Evolutionary conservation across 2,329 filamentous ascomycete species (phyloP).

Genomic region (Zasmidium citrigriseum): DNA sequence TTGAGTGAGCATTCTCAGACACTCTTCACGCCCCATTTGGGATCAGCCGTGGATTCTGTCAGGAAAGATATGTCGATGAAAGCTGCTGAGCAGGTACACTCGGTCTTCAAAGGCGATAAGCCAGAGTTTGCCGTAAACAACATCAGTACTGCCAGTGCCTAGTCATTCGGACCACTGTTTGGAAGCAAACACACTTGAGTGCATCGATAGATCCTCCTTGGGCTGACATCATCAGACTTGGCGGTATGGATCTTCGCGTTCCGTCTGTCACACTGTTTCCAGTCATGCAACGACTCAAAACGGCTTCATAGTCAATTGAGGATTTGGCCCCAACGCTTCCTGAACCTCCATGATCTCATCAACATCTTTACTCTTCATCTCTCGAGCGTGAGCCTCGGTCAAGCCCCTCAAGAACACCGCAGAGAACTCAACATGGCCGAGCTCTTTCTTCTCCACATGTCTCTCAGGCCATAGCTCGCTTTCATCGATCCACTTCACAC

Average conservation of each 20-base stretch:
- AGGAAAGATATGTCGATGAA: neutral
- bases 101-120: neutral
- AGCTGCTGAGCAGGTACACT: neutral
- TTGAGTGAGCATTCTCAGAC: neutral
- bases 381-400: neutral
- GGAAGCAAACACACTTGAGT: too few species aligned
- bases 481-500: neutral
- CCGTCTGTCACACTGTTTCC: too few species aligned
- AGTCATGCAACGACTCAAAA: neutral
- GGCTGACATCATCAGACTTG: too few species aligned
- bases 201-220: too few species aligned
- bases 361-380: conserved; percentile 4
- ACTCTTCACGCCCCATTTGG: neutral
- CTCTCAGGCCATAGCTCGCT: neutral
- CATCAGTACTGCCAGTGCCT: too few species aligned
- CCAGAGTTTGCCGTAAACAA: neutral
- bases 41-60: neutral
- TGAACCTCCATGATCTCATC: neutral
- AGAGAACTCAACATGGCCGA: neutral
- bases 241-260: too few species aligned
- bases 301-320: neutral
- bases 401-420: neutral
- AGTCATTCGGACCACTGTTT: too few species aligned
- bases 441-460: neutral
- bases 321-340: conserved; percentile 2